These are phyloP conservation scores for Echria macrotheca DNA, from an alignment of 495 filamentous ascomycete species.

Conservation along the genomic window DNA sequence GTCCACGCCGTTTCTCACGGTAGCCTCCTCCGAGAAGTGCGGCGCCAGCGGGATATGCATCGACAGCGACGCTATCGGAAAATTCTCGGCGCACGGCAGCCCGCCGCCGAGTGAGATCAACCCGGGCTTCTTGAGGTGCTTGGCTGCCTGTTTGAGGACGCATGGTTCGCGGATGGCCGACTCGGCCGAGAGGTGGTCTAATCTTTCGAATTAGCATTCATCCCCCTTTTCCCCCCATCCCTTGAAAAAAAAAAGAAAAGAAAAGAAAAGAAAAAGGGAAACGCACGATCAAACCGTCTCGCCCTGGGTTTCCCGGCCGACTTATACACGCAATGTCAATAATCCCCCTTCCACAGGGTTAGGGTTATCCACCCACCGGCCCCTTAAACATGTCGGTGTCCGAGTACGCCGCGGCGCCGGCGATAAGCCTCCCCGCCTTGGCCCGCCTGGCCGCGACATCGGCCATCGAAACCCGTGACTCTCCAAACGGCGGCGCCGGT, in stretches of 20 bases:
- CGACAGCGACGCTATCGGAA: conserved; percentile 53
- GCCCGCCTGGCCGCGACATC: conserved; percentile 63
- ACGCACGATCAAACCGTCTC: conserved; percentile 80
- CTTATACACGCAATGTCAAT: conserved; percentile 26
- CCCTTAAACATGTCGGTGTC: conserved; percentile 84
- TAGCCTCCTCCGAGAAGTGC: conserved; percentile 64
- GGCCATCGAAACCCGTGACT: conserved; percentile 58
- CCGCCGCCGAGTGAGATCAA: conserved; percentile 88
- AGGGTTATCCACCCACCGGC: conserved; percentile 37
- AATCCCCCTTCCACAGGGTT: background rate
- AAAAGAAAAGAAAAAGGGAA: background rate
- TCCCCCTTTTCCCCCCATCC: too few species aligned
- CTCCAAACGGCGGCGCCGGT: background rate
- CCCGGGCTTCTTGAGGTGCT: conserved; percentile 62
- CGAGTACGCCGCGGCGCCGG: conserved; percentile 69
- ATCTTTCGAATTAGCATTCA: conserved; percentile 9
- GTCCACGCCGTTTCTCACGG: conserved; percentile 45
- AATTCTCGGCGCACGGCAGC: conserved; percentile 81
- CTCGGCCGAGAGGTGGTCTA: conserved; percentile 53
- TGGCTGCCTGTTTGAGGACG: conserved; percentile 71
- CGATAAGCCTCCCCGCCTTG: conserved; percentile 60
- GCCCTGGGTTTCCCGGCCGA: conserved; percentile 64
- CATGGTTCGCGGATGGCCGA: conserved; percentile 52
- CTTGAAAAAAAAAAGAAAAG: too few species aligned
- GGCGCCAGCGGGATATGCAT: conserved; percentile 37